Conservation (phyloP, 176 grass and related monocot genomes). For the Leersia perrieri region DNA sequence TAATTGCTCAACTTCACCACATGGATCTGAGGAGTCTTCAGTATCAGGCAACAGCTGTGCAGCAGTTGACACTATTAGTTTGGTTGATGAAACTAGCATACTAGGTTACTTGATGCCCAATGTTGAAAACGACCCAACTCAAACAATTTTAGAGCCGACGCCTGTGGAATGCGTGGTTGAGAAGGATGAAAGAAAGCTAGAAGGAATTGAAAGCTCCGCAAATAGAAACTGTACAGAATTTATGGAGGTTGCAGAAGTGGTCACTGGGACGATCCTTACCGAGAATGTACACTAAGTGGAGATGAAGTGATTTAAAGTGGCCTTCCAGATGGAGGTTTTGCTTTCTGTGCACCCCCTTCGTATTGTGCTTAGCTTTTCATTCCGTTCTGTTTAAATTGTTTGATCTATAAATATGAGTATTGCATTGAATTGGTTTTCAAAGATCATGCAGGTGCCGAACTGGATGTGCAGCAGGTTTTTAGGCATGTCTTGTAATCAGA, state of each 20-base stretch:
- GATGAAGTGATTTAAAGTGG: conserved; percentile 35
- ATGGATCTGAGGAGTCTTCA: conserved; percentile 45
- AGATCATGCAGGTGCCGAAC: conserved; percentile 54
- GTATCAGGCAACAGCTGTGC: conserved; percentile 37
- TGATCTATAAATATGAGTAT: conserved; percentile 34
- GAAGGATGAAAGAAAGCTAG: conserved; percentile 20
- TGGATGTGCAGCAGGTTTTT: conserved; percentile 28
- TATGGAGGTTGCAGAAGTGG: conserved; percentile 23
- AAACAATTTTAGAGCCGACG: background rate
- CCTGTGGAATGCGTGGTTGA: background rate
- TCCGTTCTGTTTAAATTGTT: conserved; percentile 24
- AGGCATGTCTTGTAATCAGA: conserved; percentile 48
- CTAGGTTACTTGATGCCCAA: conserved; percentile 1
- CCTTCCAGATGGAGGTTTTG: conserved; percentile 49
- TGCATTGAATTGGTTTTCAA: conserved; percentile 45
- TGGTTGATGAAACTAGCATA: conserved; percentile 29
- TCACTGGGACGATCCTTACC: background rate
- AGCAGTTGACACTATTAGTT: background rate
- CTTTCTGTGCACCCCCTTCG: conserved; percentile 32
- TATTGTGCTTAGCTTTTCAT: background rate
- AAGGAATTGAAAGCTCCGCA: conserved; percentile 24
- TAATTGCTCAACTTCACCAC: conserved; percentile 33
- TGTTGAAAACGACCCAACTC: conserved; percentile 17
- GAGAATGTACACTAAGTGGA: conserved; percentile 11
- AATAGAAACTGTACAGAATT: conserved; percentile 32